Percentiles rank a stretch among this genome's conserved stretches.
phyloP scores from a whole-genome alignment of 768 basidiomycete species.

The Mycena rebaudengoi region DNA sequence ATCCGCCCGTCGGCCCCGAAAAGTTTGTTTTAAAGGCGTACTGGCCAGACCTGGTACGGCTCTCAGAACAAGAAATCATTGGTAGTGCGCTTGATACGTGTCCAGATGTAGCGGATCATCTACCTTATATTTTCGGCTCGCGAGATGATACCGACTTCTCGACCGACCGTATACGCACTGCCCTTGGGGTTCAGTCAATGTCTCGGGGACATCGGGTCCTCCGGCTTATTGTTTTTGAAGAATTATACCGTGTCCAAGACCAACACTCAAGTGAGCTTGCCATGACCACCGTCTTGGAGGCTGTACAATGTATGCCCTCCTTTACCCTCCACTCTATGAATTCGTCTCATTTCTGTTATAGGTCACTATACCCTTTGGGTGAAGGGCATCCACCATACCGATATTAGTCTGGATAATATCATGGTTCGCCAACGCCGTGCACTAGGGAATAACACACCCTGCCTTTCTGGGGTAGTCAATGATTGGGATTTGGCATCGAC shows the following conservation, averaged over 20 bases:
- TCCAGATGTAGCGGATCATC: conserved; percentile 14
- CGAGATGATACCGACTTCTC: background rate
- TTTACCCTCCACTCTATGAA: conserved; percentile 1
- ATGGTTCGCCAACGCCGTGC: conserved; percentile 39
- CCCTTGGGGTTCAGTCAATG: background rate
- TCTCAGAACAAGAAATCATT: conserved; percentile 10
- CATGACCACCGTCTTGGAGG: background rate
- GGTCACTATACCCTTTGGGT: conserved; percentile 39
- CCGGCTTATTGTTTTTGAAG: background rate
- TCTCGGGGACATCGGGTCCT: background rate
- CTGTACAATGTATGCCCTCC: conserved; percentile 12
- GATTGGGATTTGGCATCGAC: conserved; percentile 38
- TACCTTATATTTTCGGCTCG: conserved; percentile 21
- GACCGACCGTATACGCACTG: background rate
- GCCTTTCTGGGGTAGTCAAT: conserved; percentile 34
- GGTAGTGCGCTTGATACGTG: conserved; percentile 4
- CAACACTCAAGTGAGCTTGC: background rate
- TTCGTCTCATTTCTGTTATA: conserved; percentile 5
- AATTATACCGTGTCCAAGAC: background rate
- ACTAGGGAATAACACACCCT: background rate
- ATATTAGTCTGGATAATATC: conserved; percentile 41
- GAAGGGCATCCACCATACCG: conserved; percentile 34
- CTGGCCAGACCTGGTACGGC: conserved; percentile 21
- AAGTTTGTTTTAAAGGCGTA: conserved; percentile 7
- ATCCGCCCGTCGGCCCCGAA: background rate